Evolutionary conservation across 108 stramenopile genomes (phyloP).

Genomic region (Conticribra weissflogii): DNA sequence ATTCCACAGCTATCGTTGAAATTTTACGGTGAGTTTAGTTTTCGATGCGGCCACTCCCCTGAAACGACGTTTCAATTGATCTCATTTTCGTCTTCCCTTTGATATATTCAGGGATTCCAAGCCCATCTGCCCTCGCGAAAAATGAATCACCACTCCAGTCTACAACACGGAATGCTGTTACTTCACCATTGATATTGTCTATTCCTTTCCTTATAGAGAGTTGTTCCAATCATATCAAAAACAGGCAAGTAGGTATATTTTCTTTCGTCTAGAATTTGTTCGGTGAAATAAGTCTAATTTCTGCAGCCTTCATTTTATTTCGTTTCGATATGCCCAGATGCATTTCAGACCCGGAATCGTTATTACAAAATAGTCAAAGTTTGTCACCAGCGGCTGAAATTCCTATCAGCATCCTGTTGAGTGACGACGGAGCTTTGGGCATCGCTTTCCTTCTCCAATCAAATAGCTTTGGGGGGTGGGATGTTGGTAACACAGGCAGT

Average conservation of each 20-base stretch:
- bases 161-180: neutral
- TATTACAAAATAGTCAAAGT: neutral
- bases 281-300: neutral
- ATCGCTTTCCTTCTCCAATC: slow-evolving; percentile 41
- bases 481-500: neutral
- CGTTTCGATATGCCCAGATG: neutral
- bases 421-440: slow-evolving; percentile 51
- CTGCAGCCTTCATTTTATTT: neutral
- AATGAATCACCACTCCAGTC: too few species aligned
- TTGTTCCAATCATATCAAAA: neutral
- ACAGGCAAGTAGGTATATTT: slow-evolving; percentile 13
- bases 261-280: neutral
- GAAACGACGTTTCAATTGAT: neutral
- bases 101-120: slow-evolving; percentile 28
- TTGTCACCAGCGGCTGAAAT: slow-evolving; percentile 45
- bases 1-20: slow-evolving; percentile 23
- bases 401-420: slow-evolving; percentile 57
- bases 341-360: slow-evolving; percentile 3
- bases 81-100: too few species aligned
- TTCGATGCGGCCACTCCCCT: neutral
- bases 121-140: too few species aligned
- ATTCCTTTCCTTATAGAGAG: slow-evolving; percentile 31
- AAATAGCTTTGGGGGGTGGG: neutral
- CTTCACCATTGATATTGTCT: slow-evolving; percentile 34
- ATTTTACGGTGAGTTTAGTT: slow-evolving; percentile 36